Conservation (phyloP, 2,329 filamentous ascomycete genomes). For the Pleoardoris graminearum region DNA sequence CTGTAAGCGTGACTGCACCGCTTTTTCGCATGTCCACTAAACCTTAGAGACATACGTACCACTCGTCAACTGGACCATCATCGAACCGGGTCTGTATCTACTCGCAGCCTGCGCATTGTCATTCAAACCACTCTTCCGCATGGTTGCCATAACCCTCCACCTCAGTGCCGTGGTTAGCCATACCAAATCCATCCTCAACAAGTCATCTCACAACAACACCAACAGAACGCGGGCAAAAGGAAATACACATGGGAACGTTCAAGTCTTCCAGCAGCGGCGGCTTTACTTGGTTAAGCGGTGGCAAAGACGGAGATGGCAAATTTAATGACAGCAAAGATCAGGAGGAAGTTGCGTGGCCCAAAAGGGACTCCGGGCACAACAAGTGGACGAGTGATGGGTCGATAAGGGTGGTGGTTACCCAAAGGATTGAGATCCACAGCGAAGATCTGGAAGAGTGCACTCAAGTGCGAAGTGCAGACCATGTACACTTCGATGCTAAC, state of each 20-base stretch:
- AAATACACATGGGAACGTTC: conserved; percentile 15
- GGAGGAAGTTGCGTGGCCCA: conserved; percentile 2
- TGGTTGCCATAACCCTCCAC: conserved; percentile 23
- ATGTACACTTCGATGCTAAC: neutral
- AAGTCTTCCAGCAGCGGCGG: conserved; percentile 13
- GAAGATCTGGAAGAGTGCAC: conserved; percentile 10
- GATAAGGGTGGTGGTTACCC: conserved; percentile 12
- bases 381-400: neutral
- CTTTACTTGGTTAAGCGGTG: conserved; percentile 16
- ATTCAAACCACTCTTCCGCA: conserved; percentile 31
- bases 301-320: conserved; percentile 3
- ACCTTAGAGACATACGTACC: conserved; percentile 16
- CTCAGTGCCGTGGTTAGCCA: conserved; percentile 24
- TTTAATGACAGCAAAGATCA: conserved; percentile 1
- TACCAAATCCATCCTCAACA: conserved; percentile 14
- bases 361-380: conserved; percentile 2
- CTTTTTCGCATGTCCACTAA: neutral
- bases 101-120: conserved; percentile 27
- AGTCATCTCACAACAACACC: conserved; percentile 1
- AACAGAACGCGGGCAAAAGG: neutral
- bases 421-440: conserved; percentile 16
- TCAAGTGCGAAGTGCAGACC: neutral
- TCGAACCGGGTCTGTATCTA: conserved; percentile 34
- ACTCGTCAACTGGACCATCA: conserved; percentile 30
- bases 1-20: conserved; percentile 15